phyloP scores from a whole-genome alignment of 306 rosid genomes.

The Crataegus laevigata region DNA sequence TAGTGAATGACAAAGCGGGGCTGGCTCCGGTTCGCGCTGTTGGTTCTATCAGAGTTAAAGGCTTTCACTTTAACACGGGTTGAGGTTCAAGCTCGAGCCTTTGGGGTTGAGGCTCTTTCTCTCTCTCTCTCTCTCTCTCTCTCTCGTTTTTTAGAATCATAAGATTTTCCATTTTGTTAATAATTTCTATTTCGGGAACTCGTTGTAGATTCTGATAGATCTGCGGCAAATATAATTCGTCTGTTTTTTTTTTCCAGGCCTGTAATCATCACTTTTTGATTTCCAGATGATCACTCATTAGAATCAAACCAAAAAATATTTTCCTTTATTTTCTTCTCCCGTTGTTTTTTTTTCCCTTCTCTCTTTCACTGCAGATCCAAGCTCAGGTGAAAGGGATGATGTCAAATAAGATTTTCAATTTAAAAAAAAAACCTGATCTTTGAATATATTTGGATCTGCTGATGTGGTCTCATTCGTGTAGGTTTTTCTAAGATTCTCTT shows the following conservation, averaged over 20 bases:
- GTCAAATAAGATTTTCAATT: not conserved
- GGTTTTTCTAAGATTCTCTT: not conserved
- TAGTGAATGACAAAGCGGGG: not conserved
- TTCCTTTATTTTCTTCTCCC: constrained; percentile 1
- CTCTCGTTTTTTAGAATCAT: constrained; percentile 5
- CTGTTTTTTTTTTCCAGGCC: not conserved
- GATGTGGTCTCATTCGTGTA: constrained; percentile 1
- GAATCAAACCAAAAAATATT: not conserved
- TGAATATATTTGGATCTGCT: not conserved
- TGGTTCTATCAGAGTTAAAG: not conserved
- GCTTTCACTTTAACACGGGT: not conserved
- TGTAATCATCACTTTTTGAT: constrained; percentile 36
- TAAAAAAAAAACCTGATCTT: not conserved
- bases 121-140: not conserved
- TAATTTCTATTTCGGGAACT: constrained; percentile 16
- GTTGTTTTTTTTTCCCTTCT: not conserved
- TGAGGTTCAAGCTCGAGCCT: not conserved
- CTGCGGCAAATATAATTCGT: constrained; percentile 5
- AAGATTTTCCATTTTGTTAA: not conserved
- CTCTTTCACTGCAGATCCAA: constrained; percentile 27
- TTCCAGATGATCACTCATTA: constrained; percentile 16
- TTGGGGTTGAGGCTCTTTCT: not conserved
- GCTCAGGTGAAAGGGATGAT: not conserved
- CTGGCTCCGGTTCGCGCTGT: not conserved
- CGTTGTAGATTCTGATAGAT: constrained; percentile 37